Evolutionary conservation across 495 filamentous ascomycete species (phyloP).

Genomic region (Lasiosphaeris hirsuta): DNA sequence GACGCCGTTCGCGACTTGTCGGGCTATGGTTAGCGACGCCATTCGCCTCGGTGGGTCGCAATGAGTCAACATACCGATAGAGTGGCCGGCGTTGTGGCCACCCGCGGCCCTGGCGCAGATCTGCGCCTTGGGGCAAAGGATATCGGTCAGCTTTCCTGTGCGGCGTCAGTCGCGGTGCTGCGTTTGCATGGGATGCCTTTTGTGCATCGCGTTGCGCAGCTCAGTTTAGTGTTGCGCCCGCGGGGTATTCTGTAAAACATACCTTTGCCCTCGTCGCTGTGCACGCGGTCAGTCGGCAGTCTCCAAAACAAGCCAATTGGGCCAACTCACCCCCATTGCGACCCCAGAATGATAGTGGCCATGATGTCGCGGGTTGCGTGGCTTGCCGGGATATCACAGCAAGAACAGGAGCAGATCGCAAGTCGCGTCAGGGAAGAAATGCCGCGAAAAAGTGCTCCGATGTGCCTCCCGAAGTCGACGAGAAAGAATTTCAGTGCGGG

Average conservation of each 20-base stretch:
- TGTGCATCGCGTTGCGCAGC: not conserved
- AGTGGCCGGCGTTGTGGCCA: constrained; percentile 47
- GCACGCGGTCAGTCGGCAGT: constrained; percentile 20
- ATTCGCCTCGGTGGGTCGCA: not conserved
- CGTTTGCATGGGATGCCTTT: not conserved
- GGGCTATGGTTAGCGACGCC: constrained; percentile 5
- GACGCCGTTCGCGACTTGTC: constrained; percentile 38
- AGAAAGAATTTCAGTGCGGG: constrained; percentile 20
- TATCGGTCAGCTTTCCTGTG: constrained; percentile 36
- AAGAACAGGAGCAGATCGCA: not conserved
- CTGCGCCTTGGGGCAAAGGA: constrained; percentile 38
- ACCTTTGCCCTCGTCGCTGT: constrained; percentile 72
- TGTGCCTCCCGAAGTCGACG: not conserved
- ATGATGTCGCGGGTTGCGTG: constrained; percentile 9
- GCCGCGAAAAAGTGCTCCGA: constrained; percentile 6
- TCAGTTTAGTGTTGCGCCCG: not conserved
- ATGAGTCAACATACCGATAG: constrained; percentile 56
- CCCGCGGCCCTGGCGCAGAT: constrained; percentile 38
- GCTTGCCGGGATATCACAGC: not conserved
- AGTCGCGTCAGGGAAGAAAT: constrained; percentile 14
- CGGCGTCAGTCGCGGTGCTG: constrained; percentile 20
- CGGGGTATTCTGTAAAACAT: constrained; percentile 24
- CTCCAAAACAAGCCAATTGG: constrained; percentile 12
- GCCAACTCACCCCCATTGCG: constrained; percentile 18
- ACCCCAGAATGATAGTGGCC: constrained; percentile 20